phyloP scores from a whole-genome alignment of 1,139 yeast species.

The Nadsonia starkeyi-henricii region DNA sequence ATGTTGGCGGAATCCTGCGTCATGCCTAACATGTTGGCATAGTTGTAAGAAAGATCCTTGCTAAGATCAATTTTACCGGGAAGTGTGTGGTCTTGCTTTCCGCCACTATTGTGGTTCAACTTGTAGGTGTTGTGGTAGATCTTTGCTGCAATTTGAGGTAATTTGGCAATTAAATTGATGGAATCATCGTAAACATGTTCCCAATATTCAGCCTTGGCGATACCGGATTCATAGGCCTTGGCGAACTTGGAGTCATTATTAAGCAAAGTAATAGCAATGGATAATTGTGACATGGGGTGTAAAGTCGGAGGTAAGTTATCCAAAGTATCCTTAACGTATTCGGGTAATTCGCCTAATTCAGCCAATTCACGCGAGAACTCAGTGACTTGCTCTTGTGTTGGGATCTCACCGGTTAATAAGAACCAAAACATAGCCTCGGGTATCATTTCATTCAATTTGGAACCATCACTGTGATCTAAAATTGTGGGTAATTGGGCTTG shows the following conservation, averaged over 20 bases:
- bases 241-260: slow-evolving; percentile 87
- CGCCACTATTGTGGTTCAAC: slow-evolving; percentile 37
- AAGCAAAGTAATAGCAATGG: slow-evolving; percentile 83
- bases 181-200: slow-evolving; percentile 84
- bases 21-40: slow-evolving; percentile 72
- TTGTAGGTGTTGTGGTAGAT: slow-evolving; percentile 84
- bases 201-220: slow-evolving; percentile 82
- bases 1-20: slow-evolving; percentile 49
- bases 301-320: slow-evolving; percentile 73
- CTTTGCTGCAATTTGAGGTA: slow-evolving; percentile 87
- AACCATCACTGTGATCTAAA: slow-evolving; percentile 26
- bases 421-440: slow-evolving; percentile 94
- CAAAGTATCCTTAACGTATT: slow-evolving; percentile 68
- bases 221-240: slow-evolving; percentile 81
- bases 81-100: slow-evolving; percentile 28
- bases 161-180: slow-evolving; percentile 75
- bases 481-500: slow-evolving; percentile 27
- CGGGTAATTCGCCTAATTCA: slow-evolving; percentile 69
- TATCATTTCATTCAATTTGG: slow-evolving; percentile 28
- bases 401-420: slow-evolving; percentile 80
- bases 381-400: slow-evolving; percentile 61
- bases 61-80: slow-evolving; percentile 51
- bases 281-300: slow-evolving; percentile 97
- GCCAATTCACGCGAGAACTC: slow-evolving; percentile 74
- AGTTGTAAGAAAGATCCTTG: slow-evolving; percentile 86